Percentiles rank a stretch among this genome's conserved stretches.
These are phyloP conservation scores for Echites panduratus DNA, from an alignment of 257 asterid genomes.

Conservation along the genomic window DNA sequence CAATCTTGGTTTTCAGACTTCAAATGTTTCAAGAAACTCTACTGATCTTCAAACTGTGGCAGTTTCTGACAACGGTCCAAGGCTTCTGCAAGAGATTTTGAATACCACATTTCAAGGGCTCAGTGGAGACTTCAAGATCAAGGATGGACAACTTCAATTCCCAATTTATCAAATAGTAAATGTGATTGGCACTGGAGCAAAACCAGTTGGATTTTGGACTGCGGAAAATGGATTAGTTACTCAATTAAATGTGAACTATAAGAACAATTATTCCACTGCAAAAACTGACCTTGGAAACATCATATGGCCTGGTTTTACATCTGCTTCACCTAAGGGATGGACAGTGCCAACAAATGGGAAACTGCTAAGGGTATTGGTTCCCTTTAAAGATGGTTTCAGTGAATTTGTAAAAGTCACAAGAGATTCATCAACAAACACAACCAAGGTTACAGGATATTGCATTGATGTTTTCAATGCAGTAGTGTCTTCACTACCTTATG, in stretches of 20 bases:
- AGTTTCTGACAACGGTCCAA: slow-evolving; percentile 22
- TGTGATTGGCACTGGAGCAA: slow-evolving; percentile 29
- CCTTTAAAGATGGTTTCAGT: slow-evolving; percentile 25
- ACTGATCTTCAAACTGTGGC: slow-evolving; percentile 17
- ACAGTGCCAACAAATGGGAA: slow-evolving; percentile 29
- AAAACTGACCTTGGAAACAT: slow-evolving; percentile 20
- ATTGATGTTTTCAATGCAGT: slow-evolving; percentile 37
- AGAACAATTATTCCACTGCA: not conserved
- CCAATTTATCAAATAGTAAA: slow-evolving; percentile 39
- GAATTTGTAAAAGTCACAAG: slow-evolving; percentile 31
- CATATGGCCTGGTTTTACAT: slow-evolving; percentile 42
- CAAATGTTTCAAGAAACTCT: slow-evolving; percentile 26
- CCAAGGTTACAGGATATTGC: slow-evolving; percentile 36
- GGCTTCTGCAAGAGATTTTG: slow-evolving; percentile 25
- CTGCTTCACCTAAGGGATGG: slow-evolving; percentile 45
- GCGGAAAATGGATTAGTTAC: slow-evolving; percentile 9
- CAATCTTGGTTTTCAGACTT: slow-evolving; percentile 15
- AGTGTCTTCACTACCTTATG: slow-evolving; percentile 30
- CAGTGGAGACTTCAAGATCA: slow-evolving; percentile 33
- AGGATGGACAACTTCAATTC: slow-evolving; percentile 38
- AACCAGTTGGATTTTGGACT: slow-evolving; percentile 45
- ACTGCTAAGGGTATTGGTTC: slow-evolving; percentile 33
- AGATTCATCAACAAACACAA: slow-evolving; percentile 23
- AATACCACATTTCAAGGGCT: slow-evolving; percentile 31
- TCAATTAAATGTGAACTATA: not conserved